Evolutionary conservation across 2,329 filamentous ascomycete genomes (phyloP).

Genomic region (Coccinonectria pachysandricola): DNA sequence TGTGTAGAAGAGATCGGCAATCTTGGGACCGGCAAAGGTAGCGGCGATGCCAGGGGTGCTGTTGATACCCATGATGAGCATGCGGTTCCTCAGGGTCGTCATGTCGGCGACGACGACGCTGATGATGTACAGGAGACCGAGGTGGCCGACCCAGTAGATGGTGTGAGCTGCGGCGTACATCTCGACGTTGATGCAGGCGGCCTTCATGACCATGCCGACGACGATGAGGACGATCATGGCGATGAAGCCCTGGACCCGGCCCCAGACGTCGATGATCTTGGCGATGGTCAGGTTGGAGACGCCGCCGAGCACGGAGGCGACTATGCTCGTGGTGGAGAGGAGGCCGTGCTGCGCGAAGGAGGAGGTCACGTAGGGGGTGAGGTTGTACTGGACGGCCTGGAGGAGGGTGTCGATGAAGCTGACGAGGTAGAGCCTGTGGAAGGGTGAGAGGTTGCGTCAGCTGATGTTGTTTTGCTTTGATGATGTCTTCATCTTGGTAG

Average conservation of each 20-base stretch:
- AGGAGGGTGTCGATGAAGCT: too few relatives aligned
- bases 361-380: slow-evolving; percentile 35
- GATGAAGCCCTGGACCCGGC: slow-evolving; percentile 49
- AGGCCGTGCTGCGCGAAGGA: slow-evolving; percentile 39
- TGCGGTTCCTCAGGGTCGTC: slow-evolving; percentile 50
- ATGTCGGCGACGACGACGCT: slow-evolving; percentile 59
- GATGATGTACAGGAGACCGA: slow-evolving; percentile 49
- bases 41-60: slow-evolving; percentile 57
- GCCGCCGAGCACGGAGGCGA: slow-evolving; percentile 41
- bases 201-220: slow-evolving; percentile 50
- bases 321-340: slow-evolving; percentile 38
- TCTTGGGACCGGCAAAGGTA: slow-evolving; percentile 28
- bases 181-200: slow-evolving; percentile 36
- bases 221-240: slow-evolving; percentile 39
- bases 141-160: slow-evolving; percentile 36
- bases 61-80: slow-evolving; percentile 38
- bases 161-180: slow-evolving; percentile 47
- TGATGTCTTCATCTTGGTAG: too few relatives aligned
- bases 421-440: too few relatives aligned
- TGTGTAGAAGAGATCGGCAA: background rate
- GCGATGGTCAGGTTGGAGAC: slow-evolving; percentile 52
- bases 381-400: too few relatives aligned
- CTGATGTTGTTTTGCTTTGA: too few relatives aligned
- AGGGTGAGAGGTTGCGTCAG: too few relatives aligned
- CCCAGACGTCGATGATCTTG: slow-evolving; percentile 54